These are phyloP conservation scores for Linnemannia hyalina DNA, from an alignment of 192 early-diverging fungal genomes.

Conservation along the genomic window DNA sequence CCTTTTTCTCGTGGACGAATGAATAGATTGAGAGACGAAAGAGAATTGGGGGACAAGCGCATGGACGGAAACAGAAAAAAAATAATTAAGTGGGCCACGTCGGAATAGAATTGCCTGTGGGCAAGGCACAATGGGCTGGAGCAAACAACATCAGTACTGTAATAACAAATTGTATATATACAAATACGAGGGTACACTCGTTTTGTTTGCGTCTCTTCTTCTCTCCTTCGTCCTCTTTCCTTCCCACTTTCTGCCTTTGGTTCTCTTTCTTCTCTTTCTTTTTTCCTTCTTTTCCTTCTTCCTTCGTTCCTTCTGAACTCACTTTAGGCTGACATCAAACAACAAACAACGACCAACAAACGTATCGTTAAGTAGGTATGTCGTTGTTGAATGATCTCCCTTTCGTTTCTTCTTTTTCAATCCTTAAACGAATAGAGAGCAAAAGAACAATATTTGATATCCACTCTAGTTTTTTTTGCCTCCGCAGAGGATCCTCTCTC, in stretches of 20 bases:
- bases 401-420: neutral
- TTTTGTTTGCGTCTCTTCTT: neutral
- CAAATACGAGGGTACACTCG: conserved; percentile 1
- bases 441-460: too few species aligned
- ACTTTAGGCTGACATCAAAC: neutral
- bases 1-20: neutral
- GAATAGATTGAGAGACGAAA: too few species aligned
- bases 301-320: neutral
- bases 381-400: neutral
- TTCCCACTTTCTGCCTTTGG: neutral
- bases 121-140: too few species aligned
- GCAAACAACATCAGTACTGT: too few species aligned
- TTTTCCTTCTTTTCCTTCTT: neutral
- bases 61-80: neutral
- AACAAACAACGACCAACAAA: neutral
- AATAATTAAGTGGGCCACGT: neutral
- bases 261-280: neutral
- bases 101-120: neutral
- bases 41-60: neutral
- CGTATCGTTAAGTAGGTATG: neutral
- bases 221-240: neutral
- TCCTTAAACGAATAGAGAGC: too few species aligned
- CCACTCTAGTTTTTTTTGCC: too few species aligned
- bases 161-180: neutral
- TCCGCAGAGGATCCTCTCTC: too few species aligned